Evolutionary conservation across 345 rosid genomes (phyloP), one percentile per base, ranked within the genome.

Genomic region (Sisymbrium altissimum): DNA sequence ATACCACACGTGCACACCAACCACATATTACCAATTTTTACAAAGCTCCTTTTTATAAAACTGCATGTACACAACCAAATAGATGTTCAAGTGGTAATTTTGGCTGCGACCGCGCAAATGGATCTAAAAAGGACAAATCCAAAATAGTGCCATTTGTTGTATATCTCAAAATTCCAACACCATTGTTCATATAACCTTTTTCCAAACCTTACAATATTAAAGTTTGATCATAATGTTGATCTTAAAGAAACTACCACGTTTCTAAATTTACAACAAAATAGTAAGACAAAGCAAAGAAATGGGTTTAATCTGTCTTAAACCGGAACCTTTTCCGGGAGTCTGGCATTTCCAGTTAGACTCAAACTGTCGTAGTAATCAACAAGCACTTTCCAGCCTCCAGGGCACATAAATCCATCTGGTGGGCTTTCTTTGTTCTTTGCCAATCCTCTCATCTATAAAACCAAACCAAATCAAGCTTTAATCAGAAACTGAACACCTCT

Each of bases 381-480:
- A 83, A 90, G 77, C 70, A 90, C 96, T 62, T 91, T 56, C 98
- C 98, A 93, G 32, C 98, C 97, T 48, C 92, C 90, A 7, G 91
- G 96, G 83, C 97, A 93, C 98, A 93, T 91, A 72, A 93, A 93
- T 46, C 98, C 98, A 62, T 88, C 89, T 10, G 98, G 96, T n/a
- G 98, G 97, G 64, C 78, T 89, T 81, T 93, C 98, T 70, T 84
- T 88, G 87, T 78, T 91, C 92, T 83, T 93, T 6, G 98, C 98
- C 3, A 93, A 88, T 9, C 91, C 66, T 49, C 97, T 70, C 98
- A 93, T 93, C 98, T 90, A 86, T 7, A 66, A 9, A 74, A 36
- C 53, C 41, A 60, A 50, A 65, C 45, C 33, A 33, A 6, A n/a
- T n/a, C 8, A 18, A 43, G 27, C 6, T 64, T 54, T 32, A 3